Evolutionary conservation across 768 basidiomycete species (phyloP), one percentile per base, ranked within the genome.

Genomic region (Gymnopilus junonius): DNA sequence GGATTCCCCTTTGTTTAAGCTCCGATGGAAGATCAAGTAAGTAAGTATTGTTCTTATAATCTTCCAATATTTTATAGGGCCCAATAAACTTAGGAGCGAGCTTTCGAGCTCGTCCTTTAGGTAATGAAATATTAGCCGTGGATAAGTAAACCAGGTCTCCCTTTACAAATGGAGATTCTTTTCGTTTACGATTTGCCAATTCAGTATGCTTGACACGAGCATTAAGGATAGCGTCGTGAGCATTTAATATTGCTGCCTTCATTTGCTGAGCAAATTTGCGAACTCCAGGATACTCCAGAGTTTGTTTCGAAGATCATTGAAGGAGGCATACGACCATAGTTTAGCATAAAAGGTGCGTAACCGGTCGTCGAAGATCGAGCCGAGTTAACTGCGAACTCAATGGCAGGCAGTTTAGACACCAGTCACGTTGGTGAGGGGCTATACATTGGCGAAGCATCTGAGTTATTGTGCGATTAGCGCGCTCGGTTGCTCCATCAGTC

Each of bases 171-270:
- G 67, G 62, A 20, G 72, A 71, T 1, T 59, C 60, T 0, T 60
- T 27, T 3, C 74, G 39, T 3, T 62, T 57, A 5, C 59, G 29
- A 73, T 0, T 73, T 0, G 76, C 74, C 0, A 76, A 60, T 27
- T 69, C 31, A 0, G 74, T 75, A 25, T 78, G 74, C 10, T 66
- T 55, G 0, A 79, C 71, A 0, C 75, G 55, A 1, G 70, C 63
- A 14, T 46, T 73, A 8, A 81, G 74, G 7, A 81, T 76, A 0
- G 72, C 66, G 51, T 82, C 74, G 59, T 81, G 77, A 0, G 78
- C 78, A 2, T 25, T 35, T 8, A 67, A 57, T 48, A 51, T 31
- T 1, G 50, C 50, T 37, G 12, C 57, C 61, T 20, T 62, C 65
- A 21, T 65, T 53, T 40, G 70, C 63, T 11, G 70, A 72, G 70